Evolutionary conservation across 257 asterid species (phyloP).

Genomic region (Jasminum sambac): DNA sequence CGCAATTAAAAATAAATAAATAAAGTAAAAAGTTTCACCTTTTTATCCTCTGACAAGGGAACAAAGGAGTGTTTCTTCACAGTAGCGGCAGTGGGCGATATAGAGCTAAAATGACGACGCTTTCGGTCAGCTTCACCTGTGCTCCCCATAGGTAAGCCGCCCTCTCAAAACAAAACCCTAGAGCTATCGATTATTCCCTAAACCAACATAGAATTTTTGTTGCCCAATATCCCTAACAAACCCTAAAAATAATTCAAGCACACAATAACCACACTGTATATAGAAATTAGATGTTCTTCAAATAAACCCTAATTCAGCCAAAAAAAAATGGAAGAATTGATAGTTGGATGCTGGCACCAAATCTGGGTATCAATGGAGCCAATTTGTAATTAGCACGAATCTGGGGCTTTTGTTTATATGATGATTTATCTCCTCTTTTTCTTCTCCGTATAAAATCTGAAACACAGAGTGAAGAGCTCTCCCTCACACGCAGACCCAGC

Average conservation of each 20-base stretch:
- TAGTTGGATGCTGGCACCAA: slow-evolving; percentile 17
- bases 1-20: neutral
- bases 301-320: slow-evolving; percentile 26
- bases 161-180: slow-evolving; percentile 46
- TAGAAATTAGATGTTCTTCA: slow-evolving; percentile 13
- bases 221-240: slow-evolving; percentile 25
- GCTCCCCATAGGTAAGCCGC: slow-evolving; percentile 66
- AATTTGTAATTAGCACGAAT: slow-evolving; percentile 14
- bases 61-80: slow-evolving; percentile 59
- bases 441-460: slow-evolving; percentile 17
- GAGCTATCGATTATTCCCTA: slow-evolving; percentile 30
- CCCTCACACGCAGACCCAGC: slow-evolving; percentile 27
- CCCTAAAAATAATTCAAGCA: slow-evolving; percentile 6
- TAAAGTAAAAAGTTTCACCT: slow-evolving; percentile 40
- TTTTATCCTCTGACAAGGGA: slow-evolving; percentile 77
- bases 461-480: slow-evolving; percentile 20
- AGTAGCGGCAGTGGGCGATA: slow-evolving; percentile 62
- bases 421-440: neutral
- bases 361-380: slow-evolving; percentile 22
- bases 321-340: neutral
- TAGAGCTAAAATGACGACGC: slow-evolving; percentile 68
- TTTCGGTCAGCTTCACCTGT: slow-evolving; percentile 80
- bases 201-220: slow-evolving; percentile 18
- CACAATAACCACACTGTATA: slow-evolving; percentile 23
- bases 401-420: slow-evolving; percentile 4